phyloP scores from a whole-genome alignment of 495 filamentous ascomycete genomes.

The Xylaria acuta region DNA sequence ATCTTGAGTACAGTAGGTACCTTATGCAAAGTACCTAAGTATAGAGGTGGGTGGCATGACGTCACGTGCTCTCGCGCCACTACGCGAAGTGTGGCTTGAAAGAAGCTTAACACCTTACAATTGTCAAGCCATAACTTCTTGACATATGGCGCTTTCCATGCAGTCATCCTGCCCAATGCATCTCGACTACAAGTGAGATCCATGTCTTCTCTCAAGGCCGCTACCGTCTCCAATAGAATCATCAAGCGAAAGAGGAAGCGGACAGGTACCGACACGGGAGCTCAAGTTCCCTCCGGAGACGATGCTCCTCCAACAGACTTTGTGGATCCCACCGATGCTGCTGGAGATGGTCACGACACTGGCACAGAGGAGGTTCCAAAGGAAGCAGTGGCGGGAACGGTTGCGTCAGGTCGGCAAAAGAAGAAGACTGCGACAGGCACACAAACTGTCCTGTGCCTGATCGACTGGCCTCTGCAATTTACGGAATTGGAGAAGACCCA shows the following conservation, averaged over 20 bases:
- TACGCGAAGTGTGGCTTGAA: constrained; percentile 31
- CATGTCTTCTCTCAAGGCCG: constrained; percentile 61
- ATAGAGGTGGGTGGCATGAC: not conserved
- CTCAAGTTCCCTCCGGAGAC: not conserved
- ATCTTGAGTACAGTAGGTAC: too few species aligned
- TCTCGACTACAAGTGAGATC: constrained; percentile 42
- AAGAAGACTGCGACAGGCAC: constrained; percentile 27
- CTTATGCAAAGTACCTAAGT: too few species aligned
- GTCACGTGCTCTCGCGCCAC: constrained; percentile 49
- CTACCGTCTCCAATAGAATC: constrained; percentile 61
- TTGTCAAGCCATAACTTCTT: constrained; percentile 4
- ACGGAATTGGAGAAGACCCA: constrained; percentile 76
- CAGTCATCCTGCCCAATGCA: constrained; percentile 29
- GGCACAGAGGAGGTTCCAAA: constrained; percentile 19
- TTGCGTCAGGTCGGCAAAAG: constrained; percentile 18
- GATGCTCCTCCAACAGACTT: not conserved
- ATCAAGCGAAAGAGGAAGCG: constrained; percentile 60
- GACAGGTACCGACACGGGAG: constrained; percentile 42
- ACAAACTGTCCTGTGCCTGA: constrained; percentile 30
- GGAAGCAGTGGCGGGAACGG: constrained; percentile 33
- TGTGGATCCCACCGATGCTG: not conserved
- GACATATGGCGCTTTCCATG: not conserved
- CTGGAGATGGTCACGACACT: not conserved
- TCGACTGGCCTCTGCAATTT: constrained; percentile 77
- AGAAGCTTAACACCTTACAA: not conserved